phyloP scores from a whole-genome alignment of 176 grass and related monocot species.

The Ensete glaucum region DNA sequence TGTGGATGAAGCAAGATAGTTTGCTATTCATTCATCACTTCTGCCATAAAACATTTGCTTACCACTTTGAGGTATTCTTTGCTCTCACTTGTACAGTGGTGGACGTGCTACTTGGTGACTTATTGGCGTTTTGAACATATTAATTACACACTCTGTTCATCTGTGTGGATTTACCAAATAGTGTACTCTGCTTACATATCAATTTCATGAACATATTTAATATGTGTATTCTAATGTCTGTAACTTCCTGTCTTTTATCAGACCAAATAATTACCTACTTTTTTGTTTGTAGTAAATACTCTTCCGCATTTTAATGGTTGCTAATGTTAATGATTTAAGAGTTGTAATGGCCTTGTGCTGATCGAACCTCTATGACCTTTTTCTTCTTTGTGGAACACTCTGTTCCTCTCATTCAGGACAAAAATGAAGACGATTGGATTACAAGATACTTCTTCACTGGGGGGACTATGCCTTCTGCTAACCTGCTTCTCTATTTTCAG shows the following conservation, averaged over 20 bases:
- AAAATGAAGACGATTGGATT: slow-evolving; percentile 98
- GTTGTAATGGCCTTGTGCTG: neutral
- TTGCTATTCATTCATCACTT: slow-evolving; percentile 86
- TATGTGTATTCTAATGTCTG: neutral
- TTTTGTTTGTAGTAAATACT: neutral
- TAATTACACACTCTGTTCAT: too few relatives aligned
- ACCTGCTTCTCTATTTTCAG: slow-evolving; percentile 96
- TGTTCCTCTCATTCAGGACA: slow-evolving; percentile 46
- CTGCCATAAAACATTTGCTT: slow-evolving; percentile 88
- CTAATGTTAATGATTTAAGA: neutral
- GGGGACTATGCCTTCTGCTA: slow-evolving; percentile 87
- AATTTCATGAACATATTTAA: neutral
- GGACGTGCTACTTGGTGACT: neutral
- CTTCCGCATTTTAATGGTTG: neutral
- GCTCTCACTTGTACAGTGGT: neutral
- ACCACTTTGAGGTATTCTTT: slow-evolving; percentile 82
- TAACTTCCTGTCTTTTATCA: neutral
- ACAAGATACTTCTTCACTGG: slow-evolving; percentile 96
- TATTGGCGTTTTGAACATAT: too few relatives aligned
- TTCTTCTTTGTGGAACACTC: neutral
- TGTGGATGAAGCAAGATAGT: slow-evolving; percentile 81
- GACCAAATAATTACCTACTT: neutral
- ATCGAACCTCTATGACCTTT: neutral
- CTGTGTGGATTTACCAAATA: neutral
- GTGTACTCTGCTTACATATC: neutral